Evolutionary conservation across 805 yeast genomes (phyloP).

Genomic region (Monosporozyma solicola): DNA sequence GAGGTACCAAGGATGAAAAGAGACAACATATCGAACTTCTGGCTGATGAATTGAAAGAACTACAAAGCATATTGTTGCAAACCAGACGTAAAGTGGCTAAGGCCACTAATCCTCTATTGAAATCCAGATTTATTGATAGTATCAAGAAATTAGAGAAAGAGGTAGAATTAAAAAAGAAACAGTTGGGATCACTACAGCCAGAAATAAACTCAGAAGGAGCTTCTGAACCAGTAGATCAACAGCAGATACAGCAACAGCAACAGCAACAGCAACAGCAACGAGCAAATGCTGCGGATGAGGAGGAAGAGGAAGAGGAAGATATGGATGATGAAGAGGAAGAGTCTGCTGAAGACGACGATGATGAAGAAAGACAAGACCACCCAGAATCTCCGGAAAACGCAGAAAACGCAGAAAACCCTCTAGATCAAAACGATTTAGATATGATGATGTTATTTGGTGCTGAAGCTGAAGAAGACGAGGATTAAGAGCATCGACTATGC

Average conservation of each 20-base stretch:
- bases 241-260: not conserved
- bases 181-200: slow-evolving; percentile 33
- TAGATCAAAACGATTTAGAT: slow-evolving; percentile 31
- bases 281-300: slow-evolving; percentile 28
- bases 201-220: slow-evolving; percentile 14
- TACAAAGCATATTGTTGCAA: slow-evolving; percentile 66
- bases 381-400: slow-evolving; percentile 7
- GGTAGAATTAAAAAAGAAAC: slow-evolving; percentile 68
- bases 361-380: slow-evolving; percentile 18
- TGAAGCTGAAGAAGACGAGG: slow-evolving; percentile 17
- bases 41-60: slow-evolving; percentile 76
- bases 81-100: slow-evolving; percentile 64
- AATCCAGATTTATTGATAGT: slow-evolving; percentile 75
- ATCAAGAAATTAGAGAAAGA: slow-evolving; percentile 72
- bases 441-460: slow-evolving; percentile 33
- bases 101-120: slow-evolving; percentile 76
- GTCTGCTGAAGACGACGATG: slow-evolving; percentile 17
- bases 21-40: slow-evolving; percentile 64
- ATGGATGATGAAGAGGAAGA: slow-evolving; percentile 32
- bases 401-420: slow-evolving; percentile 17
- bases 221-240: slow-evolving; percentile 12
- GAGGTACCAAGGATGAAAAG: slow-evolving; percentile 45
- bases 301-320: slow-evolving; percentile 27
- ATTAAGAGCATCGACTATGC: not conserved
- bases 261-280: slow-evolving; percentile 8